Base-by-base conservation (phyloP, 1,284 basidiomycete species). In the Ustilago shanxiensis region DNA sequence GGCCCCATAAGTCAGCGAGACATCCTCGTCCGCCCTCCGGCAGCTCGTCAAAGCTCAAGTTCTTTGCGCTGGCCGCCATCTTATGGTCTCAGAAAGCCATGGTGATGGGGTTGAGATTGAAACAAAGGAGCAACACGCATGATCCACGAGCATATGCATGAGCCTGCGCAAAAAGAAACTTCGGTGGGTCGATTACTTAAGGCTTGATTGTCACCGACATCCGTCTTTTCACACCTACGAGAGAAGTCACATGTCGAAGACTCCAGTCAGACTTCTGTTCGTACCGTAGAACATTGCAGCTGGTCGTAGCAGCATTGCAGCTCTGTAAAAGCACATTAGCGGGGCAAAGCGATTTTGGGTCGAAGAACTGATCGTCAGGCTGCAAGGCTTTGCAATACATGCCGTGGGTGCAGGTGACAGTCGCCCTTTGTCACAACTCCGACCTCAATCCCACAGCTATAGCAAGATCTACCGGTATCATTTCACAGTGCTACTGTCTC, bases 1-100 rank as follows among this genome's bases (percentile, higher is more conserved):
- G 24, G 14, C 47, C 47, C 47, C 47, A 49, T n/a, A 49, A 28
- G n/a, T 49, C 14, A 10, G 47, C 47, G 13, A 49, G 47, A 49
- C 26, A 26, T 18, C 47, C 47, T 49, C 47, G 22, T 14, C 47
- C 47, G 24, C 47, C 47, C 24, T 49, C 47, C 11, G 47, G 47
- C 28, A 49, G 47, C 47, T 49, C 9, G 47, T 49, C 47, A 8
- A 49, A 49, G 47, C 11, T 28, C 26, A 49, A 16, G 47, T 14
- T 26, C 26, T 49, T 49, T 49, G 47, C 47, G 24, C 47, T 26
- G 47, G 24, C 24, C 47, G 47, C 28, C 47, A 26, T 49, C 5
- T 8, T 49, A 24, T 26, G 11, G 47, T 7, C 28, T 13, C 2
- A 47, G 45, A 7, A 22, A 20, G n/a, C n/a, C 24, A 49, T 11